These are phyloP conservation scores for Exophiala dermatitidis DNA, from an alignment of 2,329 filamentous ascomycete species.

Conservation along the genomic window DNA sequence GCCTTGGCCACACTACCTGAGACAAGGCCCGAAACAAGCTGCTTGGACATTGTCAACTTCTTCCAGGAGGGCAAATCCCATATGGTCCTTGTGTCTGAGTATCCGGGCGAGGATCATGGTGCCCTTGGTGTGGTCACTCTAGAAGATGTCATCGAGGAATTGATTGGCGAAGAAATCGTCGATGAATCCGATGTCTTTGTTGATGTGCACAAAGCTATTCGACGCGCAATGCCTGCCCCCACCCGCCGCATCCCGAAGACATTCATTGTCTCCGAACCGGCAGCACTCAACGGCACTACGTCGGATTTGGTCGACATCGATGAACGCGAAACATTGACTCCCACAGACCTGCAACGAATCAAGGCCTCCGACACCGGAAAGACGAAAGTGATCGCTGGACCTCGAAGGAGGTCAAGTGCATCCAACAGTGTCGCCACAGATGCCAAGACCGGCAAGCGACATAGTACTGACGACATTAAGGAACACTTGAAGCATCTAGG, in stretches of 20 bases:
- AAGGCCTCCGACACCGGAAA: conserved; percentile 28
- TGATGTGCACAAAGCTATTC: conserved; percentile 95
- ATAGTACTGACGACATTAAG: conserved; percentile 48
- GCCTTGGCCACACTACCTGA: conserved; percentile 89
- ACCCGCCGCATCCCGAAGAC: conserved; percentile 61
- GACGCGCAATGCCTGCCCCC: conserved; percentile 77
- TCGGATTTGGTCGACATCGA: conserved; percentile 42
- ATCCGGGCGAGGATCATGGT: conserved; percentile 81
- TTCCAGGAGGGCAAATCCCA: conserved; percentile 99
- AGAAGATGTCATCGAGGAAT: conserved; percentile 95
- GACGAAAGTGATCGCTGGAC: conserved; percentile 26
- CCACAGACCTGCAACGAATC: conserved; percentile 21
- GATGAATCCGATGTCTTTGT: conserved; percentile 98
- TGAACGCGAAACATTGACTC: conserved; percentile 35
- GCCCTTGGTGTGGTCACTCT: conserved; percentile 89
- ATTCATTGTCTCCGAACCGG: conserved; percentile 41
- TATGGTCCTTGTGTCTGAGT: conserved; percentile 92
- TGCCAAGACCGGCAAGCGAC: conserved; percentile 38
- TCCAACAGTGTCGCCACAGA: conserved; percentile 29
- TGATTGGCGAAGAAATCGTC: conserved; percentile 98
- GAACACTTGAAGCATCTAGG: conserved; percentile 58
- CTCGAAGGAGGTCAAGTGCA: conserved; percentile 31
- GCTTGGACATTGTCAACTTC: conserved; percentile 97
- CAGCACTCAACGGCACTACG: conserved; percentile 25
- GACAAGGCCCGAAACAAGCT: conserved; percentile 90